These are phyloP conservation scores for Ceratobasidium sp. DNA, from an alignment of 1,284 basidiomycete species.

Conservation along the genomic window DNA sequence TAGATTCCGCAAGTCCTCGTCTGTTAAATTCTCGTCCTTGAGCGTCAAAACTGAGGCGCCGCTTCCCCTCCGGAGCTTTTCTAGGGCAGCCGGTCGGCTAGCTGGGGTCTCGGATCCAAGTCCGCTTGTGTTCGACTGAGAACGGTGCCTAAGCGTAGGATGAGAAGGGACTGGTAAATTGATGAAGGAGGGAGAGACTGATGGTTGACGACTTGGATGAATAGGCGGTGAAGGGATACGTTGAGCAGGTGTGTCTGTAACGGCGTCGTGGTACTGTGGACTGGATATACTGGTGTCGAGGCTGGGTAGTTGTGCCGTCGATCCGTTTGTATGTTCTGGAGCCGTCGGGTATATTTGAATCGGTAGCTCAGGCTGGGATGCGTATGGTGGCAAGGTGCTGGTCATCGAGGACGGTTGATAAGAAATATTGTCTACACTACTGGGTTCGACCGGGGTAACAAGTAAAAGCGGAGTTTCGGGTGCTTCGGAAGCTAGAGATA, in stretches of 20 bases:
- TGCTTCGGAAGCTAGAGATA: background rate
- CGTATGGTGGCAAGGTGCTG: conserved; percentile 27
- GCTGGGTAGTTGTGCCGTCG: background rate
- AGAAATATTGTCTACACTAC: background rate
- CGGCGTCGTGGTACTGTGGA: background rate
- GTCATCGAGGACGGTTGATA: background rate
- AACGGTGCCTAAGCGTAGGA: conserved; percentile 26
- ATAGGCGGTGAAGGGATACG: conserved; percentile 11
- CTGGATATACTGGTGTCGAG: background rate
- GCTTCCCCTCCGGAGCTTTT: conserved; percentile 28
- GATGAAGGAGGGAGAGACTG: conserved; percentile 17
- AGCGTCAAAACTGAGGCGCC: conserved; percentile 30
- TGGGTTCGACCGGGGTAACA: conserved; percentile 11
- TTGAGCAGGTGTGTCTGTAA: background rate
- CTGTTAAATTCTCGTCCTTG: conserved; percentile 43
- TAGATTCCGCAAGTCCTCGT: conserved; percentile 44
- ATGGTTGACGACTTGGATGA: conserved; percentile 39
- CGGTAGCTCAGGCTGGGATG: conserved; percentile 22
- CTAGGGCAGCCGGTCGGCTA: background rate
- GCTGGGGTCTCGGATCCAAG: background rate
- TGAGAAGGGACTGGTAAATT: conserved; percentile 8
- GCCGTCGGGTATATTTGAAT: background rate
- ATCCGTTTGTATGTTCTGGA: background rate
- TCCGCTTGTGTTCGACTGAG: background rate
- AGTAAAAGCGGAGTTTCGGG: conserved; percentile 23